A percentile compares a stretch with the other conserved stretches of the same genome.
Conservation (phyloP, 148 eudicot genomes). For the Nepenthes mirabilis region DNA sequence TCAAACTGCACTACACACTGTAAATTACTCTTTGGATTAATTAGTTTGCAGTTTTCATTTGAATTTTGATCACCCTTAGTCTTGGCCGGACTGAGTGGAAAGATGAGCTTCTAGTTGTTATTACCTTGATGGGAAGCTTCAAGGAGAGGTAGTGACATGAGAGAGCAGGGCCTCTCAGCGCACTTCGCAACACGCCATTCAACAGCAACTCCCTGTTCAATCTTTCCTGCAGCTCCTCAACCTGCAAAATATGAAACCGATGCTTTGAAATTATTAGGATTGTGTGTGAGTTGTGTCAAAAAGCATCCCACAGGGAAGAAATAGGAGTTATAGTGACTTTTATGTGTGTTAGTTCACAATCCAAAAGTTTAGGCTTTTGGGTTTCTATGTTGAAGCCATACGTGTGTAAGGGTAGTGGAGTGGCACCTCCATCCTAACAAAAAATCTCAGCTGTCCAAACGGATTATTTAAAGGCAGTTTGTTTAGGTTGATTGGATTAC, state of each 20-base stretch:
- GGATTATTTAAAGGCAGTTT: background rate
- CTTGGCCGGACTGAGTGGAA: background rate
- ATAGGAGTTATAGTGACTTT: too few species aligned
- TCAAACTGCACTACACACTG: too few species aligned
- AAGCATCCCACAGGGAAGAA: too few species aligned
- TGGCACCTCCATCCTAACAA: too few species aligned
- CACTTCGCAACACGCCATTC: conserved; percentile 43
- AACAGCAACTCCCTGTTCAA: conserved; percentile 52
- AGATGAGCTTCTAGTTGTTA: background rate
- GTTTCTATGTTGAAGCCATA: too few species aligned
- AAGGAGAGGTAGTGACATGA: conserved; percentile 48
- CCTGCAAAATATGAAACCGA: conserved; percentile 31
- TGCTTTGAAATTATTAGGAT: background rate
- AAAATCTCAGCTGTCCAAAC: too few species aligned
- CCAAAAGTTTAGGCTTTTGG: background rate
- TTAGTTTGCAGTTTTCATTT: too few species aligned
- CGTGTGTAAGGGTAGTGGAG: too few species aligned
- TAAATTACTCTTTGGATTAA: too few species aligned
- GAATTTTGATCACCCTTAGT: background rate
- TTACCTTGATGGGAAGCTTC: conserved; percentile 48
- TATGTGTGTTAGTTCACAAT: background rate
- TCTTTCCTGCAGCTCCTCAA: conserved; percentile 54
- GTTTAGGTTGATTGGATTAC: conserved; percentile 14
- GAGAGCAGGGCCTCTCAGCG: conserved; percentile 52
- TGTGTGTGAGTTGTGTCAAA: too few species aligned